phyloP scores from a whole-genome alignment of 805 yeast genomes.

The Schwanniomyces polymorphus region DNA sequence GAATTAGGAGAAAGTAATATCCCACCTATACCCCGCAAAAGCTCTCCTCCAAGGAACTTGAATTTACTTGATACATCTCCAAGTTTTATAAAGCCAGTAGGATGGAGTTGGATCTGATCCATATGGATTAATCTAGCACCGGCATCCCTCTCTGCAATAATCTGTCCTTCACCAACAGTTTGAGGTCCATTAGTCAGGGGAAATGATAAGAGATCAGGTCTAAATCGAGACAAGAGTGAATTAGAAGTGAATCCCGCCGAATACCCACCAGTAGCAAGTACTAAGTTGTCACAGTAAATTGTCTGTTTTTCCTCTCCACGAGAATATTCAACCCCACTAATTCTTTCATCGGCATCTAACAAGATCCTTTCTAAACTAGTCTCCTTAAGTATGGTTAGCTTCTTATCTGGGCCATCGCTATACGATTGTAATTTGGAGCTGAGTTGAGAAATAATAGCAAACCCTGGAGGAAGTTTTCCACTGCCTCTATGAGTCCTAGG shows the following conservation, averaged over 20 bases:
- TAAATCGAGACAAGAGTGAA: slow-evolving; percentile 35
- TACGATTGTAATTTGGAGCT: slow-evolving; percentile 33
- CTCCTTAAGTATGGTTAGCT: slow-evolving; percentile 12
- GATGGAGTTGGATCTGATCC: slow-evolving; percentile 63
- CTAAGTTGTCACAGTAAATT: slow-evolving; percentile 25
- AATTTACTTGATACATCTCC: slow-evolving; percentile 34
- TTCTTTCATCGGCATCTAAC: slow-evolving; percentile 26
- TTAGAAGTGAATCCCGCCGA: slow-evolving; percentile 41
- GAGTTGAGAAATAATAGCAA: slow-evolving; percentile 52
- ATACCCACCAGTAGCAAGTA: slow-evolving; percentile 63
- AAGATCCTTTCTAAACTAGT: slow-evolving; percentile 14
- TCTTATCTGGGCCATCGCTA: slow-evolving; percentile 20
- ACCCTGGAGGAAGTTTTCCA: slow-evolving; percentile 57
- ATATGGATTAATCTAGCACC: slow-evolving; percentile 54
- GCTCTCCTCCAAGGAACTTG: slow-evolving; percentile 62
- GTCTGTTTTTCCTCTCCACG: slow-evolving; percentile 16
- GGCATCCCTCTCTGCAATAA: slow-evolving; percentile 39
- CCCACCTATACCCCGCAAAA: slow-evolving; percentile 61
- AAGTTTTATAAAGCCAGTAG: slow-evolving; percentile 55
- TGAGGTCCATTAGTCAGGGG: slow-evolving; percentile 60
- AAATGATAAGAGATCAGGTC: slow-evolving; percentile 45
- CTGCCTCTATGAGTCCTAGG: slow-evolving; percentile 41
- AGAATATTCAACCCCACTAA: slow-evolving; percentile 44
- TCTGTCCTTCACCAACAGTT: slow-evolving; percentile 62
- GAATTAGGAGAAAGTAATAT: slow-evolving; percentile 44